Conservation (phyloP, 495 filamentous ascomycete genomes). For the Xylaria bambusicola region DNA sequence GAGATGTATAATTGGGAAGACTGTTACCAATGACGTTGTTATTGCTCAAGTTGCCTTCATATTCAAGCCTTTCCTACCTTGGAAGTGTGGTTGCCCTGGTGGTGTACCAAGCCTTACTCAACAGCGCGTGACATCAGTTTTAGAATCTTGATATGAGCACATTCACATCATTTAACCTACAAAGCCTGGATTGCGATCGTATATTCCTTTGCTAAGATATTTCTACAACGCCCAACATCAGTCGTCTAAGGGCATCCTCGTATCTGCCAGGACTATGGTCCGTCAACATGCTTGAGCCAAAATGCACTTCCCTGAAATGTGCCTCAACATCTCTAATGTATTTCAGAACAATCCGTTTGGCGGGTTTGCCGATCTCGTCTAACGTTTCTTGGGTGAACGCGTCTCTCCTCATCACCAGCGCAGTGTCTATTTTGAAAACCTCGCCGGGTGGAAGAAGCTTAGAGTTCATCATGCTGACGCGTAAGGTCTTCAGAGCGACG, state of each 20-base stretch:
- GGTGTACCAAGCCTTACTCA: too few relatives aligned
- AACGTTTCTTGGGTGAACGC: conserved; percentile 48
- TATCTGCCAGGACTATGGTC: conserved; percentile 79
- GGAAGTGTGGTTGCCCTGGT: too few relatives aligned
- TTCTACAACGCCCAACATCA: conserved; percentile 38
- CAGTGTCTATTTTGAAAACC: conserved; percentile 70
- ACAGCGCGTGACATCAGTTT: too few relatives aligned
- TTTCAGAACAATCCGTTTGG: conserved; percentile 64
- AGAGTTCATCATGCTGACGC: conserved; percentile 66
- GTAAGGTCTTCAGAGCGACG: conserved; percentile 64
- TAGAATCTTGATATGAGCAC: too few relatives aligned
- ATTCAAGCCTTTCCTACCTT: too few relatives aligned
- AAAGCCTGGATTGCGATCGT: too few relatives aligned
- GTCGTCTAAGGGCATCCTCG: conserved; percentile 54
- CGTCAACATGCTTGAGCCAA: conserved; percentile 71
- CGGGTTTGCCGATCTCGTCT: conserved; percentile 58
- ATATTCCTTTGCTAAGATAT: conserved; percentile 10
- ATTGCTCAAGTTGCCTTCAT: too few relatives aligned
- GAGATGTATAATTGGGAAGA: too few relatives aligned
- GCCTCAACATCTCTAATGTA: conserved; percentile 67
- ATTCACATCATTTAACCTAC: too few relatives aligned
- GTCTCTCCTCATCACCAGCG: conserved; percentile 59
- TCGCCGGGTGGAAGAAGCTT: conserved; percentile 78
- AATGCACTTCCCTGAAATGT: conserved; percentile 68
- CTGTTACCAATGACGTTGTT: too few relatives aligned